Evolutionary conservation across 2,329 filamentous ascomycete species (phyloP).

Genomic region (Talaromyces marneffei): DNA sequence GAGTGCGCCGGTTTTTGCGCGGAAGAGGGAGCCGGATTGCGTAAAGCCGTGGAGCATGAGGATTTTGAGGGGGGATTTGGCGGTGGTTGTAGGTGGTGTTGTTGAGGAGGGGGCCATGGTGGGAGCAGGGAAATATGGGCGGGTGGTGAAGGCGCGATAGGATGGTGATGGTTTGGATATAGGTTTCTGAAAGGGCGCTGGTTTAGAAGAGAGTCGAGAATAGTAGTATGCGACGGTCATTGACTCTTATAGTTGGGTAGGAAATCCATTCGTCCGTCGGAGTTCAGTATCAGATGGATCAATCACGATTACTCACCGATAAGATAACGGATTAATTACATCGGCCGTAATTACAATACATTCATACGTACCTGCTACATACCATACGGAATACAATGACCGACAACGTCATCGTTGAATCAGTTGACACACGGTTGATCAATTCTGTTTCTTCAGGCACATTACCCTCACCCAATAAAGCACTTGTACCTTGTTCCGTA

Average conservation of each 20-base stretch:
- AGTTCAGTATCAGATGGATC: too few relatives aligned
- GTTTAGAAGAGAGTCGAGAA: not conserved
- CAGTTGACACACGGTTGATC: not conserved
- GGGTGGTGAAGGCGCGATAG: not conserved
- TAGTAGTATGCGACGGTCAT: not conserved
- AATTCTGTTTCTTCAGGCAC: constrained; percentile 1
- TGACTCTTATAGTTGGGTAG: not conserved
- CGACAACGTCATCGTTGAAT: not conserved
- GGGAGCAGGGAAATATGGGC: not conserved
- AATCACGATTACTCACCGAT: not conserved
- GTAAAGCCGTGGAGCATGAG: constrained; percentile 85
- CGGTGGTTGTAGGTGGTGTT: not conserved
- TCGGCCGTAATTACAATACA: not conserved
- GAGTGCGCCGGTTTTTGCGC: constrained; percentile 78
- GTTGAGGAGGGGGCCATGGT: not conserved
- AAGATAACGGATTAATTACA: not conserved
- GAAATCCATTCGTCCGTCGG: not conserved
- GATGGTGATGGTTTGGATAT: not conserved
- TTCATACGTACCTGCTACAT: too few relatives aligned
- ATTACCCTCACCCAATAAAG: not conserved
- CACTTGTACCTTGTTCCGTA: not conserved
- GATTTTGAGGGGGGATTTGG: constrained; percentile 50
- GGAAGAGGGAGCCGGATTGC: constrained; percentile 80
- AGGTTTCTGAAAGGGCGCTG: not conserved
- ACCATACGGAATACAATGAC: not conserved